phyloP scores from a whole-genome alignment of 257 asterid genomes.

The Coffea eugenioides region DNA sequence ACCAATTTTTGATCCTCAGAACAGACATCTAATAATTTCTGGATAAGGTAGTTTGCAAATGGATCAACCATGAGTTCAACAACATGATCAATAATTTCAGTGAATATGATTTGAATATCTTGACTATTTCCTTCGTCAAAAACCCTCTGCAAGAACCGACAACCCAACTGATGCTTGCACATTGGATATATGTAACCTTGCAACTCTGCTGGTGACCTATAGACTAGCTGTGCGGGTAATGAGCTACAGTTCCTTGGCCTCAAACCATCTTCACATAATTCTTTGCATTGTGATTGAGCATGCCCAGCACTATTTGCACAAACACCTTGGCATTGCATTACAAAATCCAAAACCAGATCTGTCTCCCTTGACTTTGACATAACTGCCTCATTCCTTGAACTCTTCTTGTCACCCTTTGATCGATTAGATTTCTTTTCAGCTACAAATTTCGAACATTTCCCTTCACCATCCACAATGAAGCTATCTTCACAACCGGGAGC shows the following conservation, averaged over 20 bases:
- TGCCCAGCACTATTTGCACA: conserved; percentile 6
- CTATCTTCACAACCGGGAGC: conserved; percentile 17
- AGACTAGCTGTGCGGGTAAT: not conserved
- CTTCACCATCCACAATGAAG: conserved; percentile 16
- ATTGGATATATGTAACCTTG: conserved; percentile 23
- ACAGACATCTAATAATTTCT: conserved; percentile 46
- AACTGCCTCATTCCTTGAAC: conserved; percentile 9
- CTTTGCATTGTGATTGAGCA: conserved; percentile 3
- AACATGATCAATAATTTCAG: conserved; percentile 31
- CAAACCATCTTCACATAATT: conserved; percentile 8
- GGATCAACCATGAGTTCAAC: conserved; percentile 42
- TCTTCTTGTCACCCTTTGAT: conserved; percentile 26
- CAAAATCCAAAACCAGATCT: conserved; percentile 11
- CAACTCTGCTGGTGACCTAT: conserved; percentile 17
- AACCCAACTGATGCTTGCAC: conserved; percentile 45
- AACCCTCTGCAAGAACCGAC: conserved; percentile 38
- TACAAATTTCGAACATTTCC: conserved; percentile 18
- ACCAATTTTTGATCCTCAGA: conserved; percentile 35
- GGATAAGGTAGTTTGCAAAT: conserved; percentile 40
- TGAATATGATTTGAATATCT: conserved; percentile 35
- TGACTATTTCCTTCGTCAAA: conserved; percentile 35
- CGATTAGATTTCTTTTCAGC: conserved; percentile 21
- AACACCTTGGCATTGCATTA: conserved; percentile 10
- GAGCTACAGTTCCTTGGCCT: not conserved
- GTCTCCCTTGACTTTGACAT: conserved; percentile 13